Evolutionary conservation across 177 flowering plant species (phyloP).

Genomic region (Tripterygium wilfordii): DNA sequence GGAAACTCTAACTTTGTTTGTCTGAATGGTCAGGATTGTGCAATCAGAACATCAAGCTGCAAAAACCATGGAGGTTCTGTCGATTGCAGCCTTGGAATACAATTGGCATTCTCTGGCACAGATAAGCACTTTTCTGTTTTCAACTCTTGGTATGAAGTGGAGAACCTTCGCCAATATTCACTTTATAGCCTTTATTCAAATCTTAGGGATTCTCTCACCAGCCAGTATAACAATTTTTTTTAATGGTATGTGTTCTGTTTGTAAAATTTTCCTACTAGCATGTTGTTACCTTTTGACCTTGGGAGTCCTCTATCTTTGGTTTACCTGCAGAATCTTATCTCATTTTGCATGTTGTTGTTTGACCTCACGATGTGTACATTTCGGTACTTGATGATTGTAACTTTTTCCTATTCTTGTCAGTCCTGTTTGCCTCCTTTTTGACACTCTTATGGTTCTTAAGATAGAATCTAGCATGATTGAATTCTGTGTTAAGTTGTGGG

Average conservation of each 20-base stretch:
- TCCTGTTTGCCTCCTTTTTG: too few relatives aligned
- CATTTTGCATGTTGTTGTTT: not conserved
- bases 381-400: too few relatives aligned
- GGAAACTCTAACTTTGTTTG: slow-evolving; percentile 61
- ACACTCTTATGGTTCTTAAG: too few relatives aligned
- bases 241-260: slow-evolving; percentile 11
- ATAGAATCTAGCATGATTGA: too few relatives aligned
- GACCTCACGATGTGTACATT: too few relatives aligned
- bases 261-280: not conserved
- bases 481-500: too few relatives aligned
- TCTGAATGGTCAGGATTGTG: slow-evolving; percentile 88
- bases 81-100: slow-evolving; percentile 95
- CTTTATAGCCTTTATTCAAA: slow-evolving; percentile 71
- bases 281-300: not conserved
- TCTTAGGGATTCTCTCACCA: slow-evolving; percentile 69
- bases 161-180: slow-evolving; percentile 85
- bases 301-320: too few relatives aligned
- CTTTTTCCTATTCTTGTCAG: too few relatives aligned
- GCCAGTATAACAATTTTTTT: slow-evolving; percentile 62
- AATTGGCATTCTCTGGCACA: slow-evolving; percentile 94
- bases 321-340: too few relatives aligned
- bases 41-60: slow-evolving; percentile 53
- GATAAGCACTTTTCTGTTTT: slow-evolving; percentile 71
- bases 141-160: slow-evolving; percentile 96
- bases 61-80: slow-evolving; percentile 57